Evolutionary conservation across 495 filamentous ascomycete species (phyloP).

Genomic region (Trichoderma orchidacearum): DNA sequence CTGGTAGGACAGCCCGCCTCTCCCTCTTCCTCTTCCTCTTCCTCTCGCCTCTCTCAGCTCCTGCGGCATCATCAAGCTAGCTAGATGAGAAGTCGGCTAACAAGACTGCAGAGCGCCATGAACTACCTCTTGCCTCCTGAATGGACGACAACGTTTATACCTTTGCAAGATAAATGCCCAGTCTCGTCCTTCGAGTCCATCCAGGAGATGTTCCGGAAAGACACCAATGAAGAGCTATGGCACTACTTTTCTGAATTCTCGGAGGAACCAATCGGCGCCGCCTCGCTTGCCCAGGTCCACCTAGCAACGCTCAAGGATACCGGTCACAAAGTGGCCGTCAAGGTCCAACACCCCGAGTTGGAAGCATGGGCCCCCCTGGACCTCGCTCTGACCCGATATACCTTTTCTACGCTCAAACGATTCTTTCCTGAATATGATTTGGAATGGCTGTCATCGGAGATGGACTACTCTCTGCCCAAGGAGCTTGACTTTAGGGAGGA

Average conservation of each 20-base stretch:
- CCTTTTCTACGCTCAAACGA: conserved; percentile 75
- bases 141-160: conserved; percentile 94
- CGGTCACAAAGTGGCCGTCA: conserved; percentile 89
- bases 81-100: neutral
- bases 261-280: conserved; percentile 69
- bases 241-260: conserved; percentile 81
- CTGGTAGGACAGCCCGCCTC: conserved; percentile 32
- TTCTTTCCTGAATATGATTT: conserved; percentile 98
- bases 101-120: conserved; percentile 56
- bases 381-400: conserved; percentile 72
- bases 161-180: conserved; percentile 90
- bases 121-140: conserved; percentile 86
- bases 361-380: conserved; percentile 89
- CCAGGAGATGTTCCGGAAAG: conserved; percentile 65
- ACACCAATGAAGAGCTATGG: conserved; percentile 67
- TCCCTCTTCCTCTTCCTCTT: no score
- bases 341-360: conserved; percentile 86
- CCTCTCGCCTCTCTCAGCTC: no score
- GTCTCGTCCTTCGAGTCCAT: conserved; percentile 87
- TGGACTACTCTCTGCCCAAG: conserved; percentile 78
- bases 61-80: neutral
- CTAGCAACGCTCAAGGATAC: conserved; percentile 72
- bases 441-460: conserved; percentile 87
- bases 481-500: conserved; percentile 87
- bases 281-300: conserved; percentile 91